These are phyloP conservation scores for Pholiota molesta DNA, from an alignment of 768 basidiomycete species.

Conservation along the genomic window DNA sequence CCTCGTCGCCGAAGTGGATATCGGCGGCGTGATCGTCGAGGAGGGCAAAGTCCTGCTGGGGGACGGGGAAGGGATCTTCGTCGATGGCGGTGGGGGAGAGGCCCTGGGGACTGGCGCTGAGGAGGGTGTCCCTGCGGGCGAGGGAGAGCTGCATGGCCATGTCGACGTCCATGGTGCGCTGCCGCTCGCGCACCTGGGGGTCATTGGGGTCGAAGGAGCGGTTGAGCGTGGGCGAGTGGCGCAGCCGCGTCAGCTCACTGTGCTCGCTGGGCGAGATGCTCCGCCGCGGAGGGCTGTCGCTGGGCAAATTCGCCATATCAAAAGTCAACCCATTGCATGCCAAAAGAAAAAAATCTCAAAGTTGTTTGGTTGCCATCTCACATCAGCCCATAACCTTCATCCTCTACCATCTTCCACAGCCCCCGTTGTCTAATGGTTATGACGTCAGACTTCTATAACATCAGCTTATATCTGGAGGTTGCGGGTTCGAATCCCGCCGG, in stretches of 20 bases:
- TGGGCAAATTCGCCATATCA: not conserved
- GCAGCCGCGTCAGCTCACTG: constrained; percentile 1
- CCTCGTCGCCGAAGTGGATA: not conserved
- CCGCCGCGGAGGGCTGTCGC: not conserved
- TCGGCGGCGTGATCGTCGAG: constrained; percentile 11
- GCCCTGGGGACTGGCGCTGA: constrained; percentile 24
- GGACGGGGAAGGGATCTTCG: not conserved
- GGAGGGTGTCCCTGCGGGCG: constrained; percentile 66
- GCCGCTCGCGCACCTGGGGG: constrained; percentile 79
- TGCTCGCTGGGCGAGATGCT: constrained; percentile 11
- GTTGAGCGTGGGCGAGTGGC: constrained; percentile 60
- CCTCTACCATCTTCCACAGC: constrained; percentile 30
- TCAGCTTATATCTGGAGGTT: constrained; percentile 67
- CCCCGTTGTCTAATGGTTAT: constrained; percentile 90
- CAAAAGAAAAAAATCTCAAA: no score
- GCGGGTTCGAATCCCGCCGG: constrained; percentile 87
- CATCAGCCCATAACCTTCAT: no score
- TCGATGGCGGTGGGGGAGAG: constrained; percentile 16
- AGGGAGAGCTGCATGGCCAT: constrained; percentile 84
- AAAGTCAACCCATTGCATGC: not conserved
- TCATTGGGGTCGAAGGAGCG: constrained; percentile 72
- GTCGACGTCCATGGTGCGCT: constrained; percentile 92
- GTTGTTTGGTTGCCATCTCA: no score
- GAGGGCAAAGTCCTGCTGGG: constrained; percentile 9
- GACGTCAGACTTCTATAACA: constrained; percentile 83